Conservation (phyloP, 2,329 filamentous ascomycete species). For the Ilyonectria robusta region DNA sequence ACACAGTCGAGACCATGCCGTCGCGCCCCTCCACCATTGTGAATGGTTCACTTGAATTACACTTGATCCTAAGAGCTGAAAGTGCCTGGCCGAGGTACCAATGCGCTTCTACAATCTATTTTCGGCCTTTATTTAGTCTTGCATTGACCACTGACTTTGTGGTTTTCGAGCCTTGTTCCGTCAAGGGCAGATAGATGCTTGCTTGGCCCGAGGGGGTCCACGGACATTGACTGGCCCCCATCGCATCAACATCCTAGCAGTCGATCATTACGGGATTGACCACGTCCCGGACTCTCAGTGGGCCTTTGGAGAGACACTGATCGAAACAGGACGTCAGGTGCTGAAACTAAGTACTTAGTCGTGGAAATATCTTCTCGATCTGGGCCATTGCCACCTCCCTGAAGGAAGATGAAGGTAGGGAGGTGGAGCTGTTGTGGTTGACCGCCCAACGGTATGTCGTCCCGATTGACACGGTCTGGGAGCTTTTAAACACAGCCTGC, state of each 20-base stretch:
- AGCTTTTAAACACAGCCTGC: slow-evolving; percentile 8
- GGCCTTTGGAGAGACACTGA: not conserved
- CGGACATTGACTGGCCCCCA: slow-evolving; percentile 9
- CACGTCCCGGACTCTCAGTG: not conserved
- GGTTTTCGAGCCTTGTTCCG: slow-evolving; percentile 2
- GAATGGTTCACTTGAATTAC: not conserved
- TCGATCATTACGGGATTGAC: slow-evolving; percentile 36
- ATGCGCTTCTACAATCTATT: not conserved
- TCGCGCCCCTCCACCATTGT: not conserved
- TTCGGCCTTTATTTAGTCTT: not conserved
- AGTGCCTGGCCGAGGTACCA: not conserved
- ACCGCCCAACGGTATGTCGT: not conserved
- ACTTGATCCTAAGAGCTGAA: not conserved
- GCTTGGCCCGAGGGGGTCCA: not conserved
- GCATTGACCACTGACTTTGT: not conserved
- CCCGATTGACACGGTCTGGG: not conserved
- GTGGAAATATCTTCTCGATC: no score
- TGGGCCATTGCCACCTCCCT: no score
- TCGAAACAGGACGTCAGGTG: no score
- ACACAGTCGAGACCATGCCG: not conserved
- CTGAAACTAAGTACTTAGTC: no score
- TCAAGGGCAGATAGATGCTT: not conserved
- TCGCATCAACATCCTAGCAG: slow-evolving; percentile 28
- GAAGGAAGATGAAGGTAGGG: not conserved
- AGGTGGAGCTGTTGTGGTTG: not conserved